Percentiles rank a stretch among this genome's conserved stretches.
Conservation (phyloP, 305 asterid genomes). For the Fraxinus sp. region DNA sequence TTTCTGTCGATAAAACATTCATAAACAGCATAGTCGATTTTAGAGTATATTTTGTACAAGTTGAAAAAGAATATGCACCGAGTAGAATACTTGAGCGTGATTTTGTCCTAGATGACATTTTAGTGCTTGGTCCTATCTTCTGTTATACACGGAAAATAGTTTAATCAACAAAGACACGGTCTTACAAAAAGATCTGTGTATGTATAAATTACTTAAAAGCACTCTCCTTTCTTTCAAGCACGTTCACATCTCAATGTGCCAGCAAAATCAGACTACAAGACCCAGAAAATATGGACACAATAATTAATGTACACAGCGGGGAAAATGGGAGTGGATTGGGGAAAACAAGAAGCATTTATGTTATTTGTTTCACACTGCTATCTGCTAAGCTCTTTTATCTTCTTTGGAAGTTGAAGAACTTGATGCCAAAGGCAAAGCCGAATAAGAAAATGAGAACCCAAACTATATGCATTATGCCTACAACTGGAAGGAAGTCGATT, state of each 20-base stretch:
- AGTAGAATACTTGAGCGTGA: background rate
- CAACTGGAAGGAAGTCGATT: conserved; percentile 39
- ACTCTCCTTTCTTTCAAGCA: background rate
- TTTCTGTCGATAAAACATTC: background rate
- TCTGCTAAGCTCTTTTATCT: conserved; percentile 26
- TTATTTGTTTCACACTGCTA: background rate
- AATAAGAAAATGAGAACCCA: conserved; percentile 38
- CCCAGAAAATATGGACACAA: background rate
- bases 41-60: background rate
- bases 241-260: background rate
- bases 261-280: background rate
- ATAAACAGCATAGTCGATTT: background rate
- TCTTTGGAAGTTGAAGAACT: conserved; percentile 48
- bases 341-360: background rate
- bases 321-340: background rate
- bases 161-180: background rate
- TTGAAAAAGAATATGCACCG: background rate
- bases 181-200: background rate
- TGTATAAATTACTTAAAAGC: background rate
- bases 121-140: background rate
- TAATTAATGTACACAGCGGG: background rate
- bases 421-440: conserved; percentile 40
- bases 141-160: background rate
- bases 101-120: background rate
- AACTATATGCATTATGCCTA: conserved; percentile 36